These are phyloP conservation scores for Dendrobium huoshanense DNA, from an alignment of 106 monocot species.

Conservation along the genomic window DNA sequence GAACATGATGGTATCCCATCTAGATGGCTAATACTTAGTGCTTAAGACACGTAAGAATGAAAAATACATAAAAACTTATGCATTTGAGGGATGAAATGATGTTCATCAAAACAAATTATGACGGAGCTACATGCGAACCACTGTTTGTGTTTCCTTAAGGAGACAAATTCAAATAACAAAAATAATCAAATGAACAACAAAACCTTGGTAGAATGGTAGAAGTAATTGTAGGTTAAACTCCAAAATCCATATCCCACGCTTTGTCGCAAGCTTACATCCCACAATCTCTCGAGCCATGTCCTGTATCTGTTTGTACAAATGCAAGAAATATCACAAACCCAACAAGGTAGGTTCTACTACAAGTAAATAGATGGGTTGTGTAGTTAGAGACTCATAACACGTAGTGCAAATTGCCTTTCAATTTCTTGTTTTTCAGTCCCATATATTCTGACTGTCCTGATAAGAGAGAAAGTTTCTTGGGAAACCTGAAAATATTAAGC, in stretches of 20 bases:
- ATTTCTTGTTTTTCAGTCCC: constrained; percentile 88
- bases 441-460: constrained; percentile 84
- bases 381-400: neutral
- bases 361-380: neutral
- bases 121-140: neutral
- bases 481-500: constrained; percentile 51
- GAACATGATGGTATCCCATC: neutral
- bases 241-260: constrained; percentile 82
- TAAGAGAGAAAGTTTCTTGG: constrained; percentile 75
- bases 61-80: neutral
- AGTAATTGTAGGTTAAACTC: constrained; percentile 69
- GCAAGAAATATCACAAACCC: neutral
- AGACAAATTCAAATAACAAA: neutral
- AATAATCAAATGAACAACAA: constrained; percentile 15
- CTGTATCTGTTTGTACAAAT: constrained; percentile 38
- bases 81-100: neutral
- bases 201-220: constrained; percentile 95
- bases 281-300: constrained; percentile 64
- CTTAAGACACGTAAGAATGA: neutral
- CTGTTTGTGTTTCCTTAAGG: neutral
- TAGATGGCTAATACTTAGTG: neutral
- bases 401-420: constrained; percentile 36
- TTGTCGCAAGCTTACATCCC: constrained; percentile 64
- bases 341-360: neutral
- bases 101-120: neutral